Evolutionary conservation across 108 stramenopile species (phyloP), one percentile per base, ranked within the genome.

Genomic region (Skeletonema potamos): DNA sequence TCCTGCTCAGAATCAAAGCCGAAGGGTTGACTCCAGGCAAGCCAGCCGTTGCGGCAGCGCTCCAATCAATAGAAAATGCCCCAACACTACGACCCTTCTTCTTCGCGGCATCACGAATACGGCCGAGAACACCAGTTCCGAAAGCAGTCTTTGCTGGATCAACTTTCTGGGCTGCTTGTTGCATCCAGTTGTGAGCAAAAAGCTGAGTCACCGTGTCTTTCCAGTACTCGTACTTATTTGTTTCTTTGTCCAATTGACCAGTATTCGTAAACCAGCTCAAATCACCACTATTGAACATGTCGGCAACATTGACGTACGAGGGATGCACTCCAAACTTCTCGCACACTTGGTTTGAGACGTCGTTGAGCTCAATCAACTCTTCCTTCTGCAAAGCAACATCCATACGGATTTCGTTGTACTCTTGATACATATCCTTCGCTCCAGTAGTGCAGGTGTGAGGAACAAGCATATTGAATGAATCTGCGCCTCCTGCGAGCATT

Each of bases 151-250:
- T 37, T 13, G 34, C 33, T 5, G 82, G 65, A 62, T 88, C 87
- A 56, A 75, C 62, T n/a, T 66, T 59, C 46, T 62, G 55, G 3
- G 81, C 51, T 66, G 81, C 85, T 33, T 62, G 37, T 33, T 51
- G 54, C 84, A 82, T 81, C 1, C 62, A 48, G 54, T 87, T 84
- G 69, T 90, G 89, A 5, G 89, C 83, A 77, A 90, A 90, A 4
- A 90, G 68, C 43, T 54, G 80, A 41, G 72, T 71, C 20, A 61
- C 54, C 1, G 76, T 82, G 28, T 77, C 71, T 13, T 33, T 56
- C 13, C 55, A 33, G 62, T 78, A 84, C 37, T 82, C 68, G 24
- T 73, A 18, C 27, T 36, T 27, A 54, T 59, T 37, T 17, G 81
- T 70, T 27, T 81, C 80, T 32, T 83, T 81, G 4, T 69, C 65